Base-by-base conservation (phyloP, 1,284 basidiomycete genomes). In the Marasmius tenuissimus region DNA sequence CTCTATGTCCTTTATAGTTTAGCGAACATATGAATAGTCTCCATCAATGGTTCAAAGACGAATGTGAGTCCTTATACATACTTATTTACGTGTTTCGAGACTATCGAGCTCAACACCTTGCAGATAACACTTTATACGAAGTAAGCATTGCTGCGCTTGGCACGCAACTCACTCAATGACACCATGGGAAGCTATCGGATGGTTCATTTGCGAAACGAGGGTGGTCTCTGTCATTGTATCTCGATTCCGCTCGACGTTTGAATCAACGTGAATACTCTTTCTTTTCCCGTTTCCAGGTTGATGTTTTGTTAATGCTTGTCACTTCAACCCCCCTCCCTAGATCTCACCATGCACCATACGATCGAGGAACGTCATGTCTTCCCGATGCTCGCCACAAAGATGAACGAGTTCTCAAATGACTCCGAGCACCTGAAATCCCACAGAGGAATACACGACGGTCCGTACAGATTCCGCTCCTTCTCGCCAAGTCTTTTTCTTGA, bases 311-410 rank as follows among this genome's bases (percentile, higher is more conserved):
- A 20, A 22, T 35, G 12, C 20, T 58, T 50, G 38, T 45, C 37
- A 45, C 39, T 33, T 10, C 27, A 5, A 33, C 52, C 35, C 60
- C n/a, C n/a, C n/a, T n/a, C n/a, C n/a, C n/a, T n/a, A 84, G 82
- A 87, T 64, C 75, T 91, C 42, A 86, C 83, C 11, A 79, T 82
- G 71, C 89, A 92, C 69, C 89, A 92, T 71, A 83, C 81, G 4
- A 87, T 88, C 66, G 88, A 85, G 68, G 86, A 86, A 70, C 69
- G 77, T 27, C 78, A 85, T 67, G 77, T 91, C 58, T 92, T 91
- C 74, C 89, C 88, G 0, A 69, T 84, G 4, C 77, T 92, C 6
- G 86, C 82, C 0, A 82, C 81, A 70, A 79, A 79, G 61, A 87
- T 91, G 83, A 82, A 84, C 1, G 74, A 81, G 62, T 92, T 92